Percentiles rank a stretch among this genome's conserved stretches.
Evolutionary conservation across 345 rosid genomes (phyloP).

Genomic region (Mercurialis annua): DNA sequence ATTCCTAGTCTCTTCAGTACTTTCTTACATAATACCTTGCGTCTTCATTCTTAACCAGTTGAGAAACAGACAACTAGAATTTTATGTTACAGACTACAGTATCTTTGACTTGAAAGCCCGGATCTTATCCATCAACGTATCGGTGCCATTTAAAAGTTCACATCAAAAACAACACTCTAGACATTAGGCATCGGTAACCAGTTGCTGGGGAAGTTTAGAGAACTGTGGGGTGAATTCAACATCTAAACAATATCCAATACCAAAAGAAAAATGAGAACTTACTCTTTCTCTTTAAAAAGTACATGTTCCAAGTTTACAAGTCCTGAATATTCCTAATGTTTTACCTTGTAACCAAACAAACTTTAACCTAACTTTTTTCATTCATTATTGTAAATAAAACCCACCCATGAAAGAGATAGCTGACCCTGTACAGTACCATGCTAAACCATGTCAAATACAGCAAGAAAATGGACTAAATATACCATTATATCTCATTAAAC

Average conservation of each 20-base stretch:
- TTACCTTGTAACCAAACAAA: neutral
- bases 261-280: neutral
- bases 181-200: neutral
- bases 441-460: neutral
- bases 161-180: neutral
- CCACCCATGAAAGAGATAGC: neutral
- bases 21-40: neutral
- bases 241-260: neutral
- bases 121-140: neutral
- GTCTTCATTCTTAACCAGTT: neutral
- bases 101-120: too few relatives aligned
- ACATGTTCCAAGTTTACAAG: neutral
- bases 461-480: neutral
- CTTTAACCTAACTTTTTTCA: neutral
- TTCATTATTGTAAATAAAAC: neutral
- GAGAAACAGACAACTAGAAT: neutral
- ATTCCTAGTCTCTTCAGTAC: neutral
- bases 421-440: neutral
- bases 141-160: neutral
- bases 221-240: neutral
- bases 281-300: neutral
- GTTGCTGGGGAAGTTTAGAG: neutral
- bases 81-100: too few relatives aligned
- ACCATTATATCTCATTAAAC: neutral
- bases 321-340: neutral